These are phyloP conservation scores for Yamadazyma takamatsuzukensis DNA, from an alignment of 805 yeast genomes.

Conservation along the genomic window DNA sequence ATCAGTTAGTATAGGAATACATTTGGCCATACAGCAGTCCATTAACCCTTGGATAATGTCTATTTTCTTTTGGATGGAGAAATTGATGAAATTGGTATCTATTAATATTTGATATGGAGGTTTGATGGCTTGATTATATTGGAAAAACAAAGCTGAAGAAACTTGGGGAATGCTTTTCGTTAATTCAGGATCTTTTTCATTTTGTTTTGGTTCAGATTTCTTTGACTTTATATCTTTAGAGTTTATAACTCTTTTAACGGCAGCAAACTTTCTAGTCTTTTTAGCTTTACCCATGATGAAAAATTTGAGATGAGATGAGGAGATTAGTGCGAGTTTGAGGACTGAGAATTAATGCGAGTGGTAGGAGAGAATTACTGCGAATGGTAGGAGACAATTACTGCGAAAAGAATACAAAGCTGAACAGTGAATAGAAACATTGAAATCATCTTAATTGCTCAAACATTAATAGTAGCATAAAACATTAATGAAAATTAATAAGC, in stretches of 20 bases:
- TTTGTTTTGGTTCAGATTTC: constrained; percentile 36
- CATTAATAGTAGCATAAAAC: too few relatives aligned
- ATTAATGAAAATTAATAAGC: too few relatives aligned
- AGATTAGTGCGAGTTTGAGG: neutral
- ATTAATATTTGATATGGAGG: constrained; percentile 97
- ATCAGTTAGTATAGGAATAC: constrained; percentile 93
- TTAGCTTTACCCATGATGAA: constrained; percentile 86
- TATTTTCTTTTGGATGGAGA: constrained; percentile 91
- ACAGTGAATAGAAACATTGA: too few relatives aligned
- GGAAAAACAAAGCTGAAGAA: constrained; percentile 92
- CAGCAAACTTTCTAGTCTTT: constrained; percentile 96
- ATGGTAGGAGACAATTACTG: too few relatives aligned
- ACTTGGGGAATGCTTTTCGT: constrained; percentile 71
- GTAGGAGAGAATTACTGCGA: neutral
- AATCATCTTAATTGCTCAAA: too few relatives aligned
- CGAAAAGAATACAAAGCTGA: too few relatives aligned
- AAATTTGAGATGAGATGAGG: constrained; percentile 1
- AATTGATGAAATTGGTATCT: constrained; percentile 96
- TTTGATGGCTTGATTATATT: constrained; percentile 86
- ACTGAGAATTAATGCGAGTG: neutral
- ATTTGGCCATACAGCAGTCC: constrained; percentile 92
- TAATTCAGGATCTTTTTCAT: constrained; percentile 64
- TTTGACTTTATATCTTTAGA: constrained; percentile 65
- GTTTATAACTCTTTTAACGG: constrained; percentile 76
- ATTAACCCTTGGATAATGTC: constrained; percentile 95